A percentile compares a stretch with the other conserved stretches of the same genome.
phyloP scores from a whole-genome alignment of 352 stramenopile genomes.

The Globisporangium alternatum region DNA sequence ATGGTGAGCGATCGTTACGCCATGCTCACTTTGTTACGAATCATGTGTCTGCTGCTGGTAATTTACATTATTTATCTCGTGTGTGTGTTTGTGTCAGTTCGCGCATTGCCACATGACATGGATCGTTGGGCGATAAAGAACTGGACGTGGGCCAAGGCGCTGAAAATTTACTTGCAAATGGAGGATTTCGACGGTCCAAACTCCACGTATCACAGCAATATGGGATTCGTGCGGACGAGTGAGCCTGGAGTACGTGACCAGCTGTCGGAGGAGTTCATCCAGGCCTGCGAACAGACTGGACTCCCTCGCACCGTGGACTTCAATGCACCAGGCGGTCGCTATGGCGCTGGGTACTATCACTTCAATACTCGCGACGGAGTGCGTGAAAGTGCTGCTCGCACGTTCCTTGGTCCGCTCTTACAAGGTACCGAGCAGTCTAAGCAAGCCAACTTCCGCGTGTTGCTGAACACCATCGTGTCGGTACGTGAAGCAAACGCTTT shows the following conservation, averaged over 20 bases:
- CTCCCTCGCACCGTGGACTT: slow-evolving; percentile 71
- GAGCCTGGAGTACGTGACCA: slow-evolving; percentile 25
- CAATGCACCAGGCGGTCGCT: slow-evolving; percentile 66
- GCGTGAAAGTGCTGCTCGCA: slow-evolving; percentile 74
- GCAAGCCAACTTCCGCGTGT: slow-evolving; percentile 43
- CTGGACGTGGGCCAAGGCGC: slow-evolving; percentile 75
- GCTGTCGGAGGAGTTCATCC: slow-evolving; percentile 47
- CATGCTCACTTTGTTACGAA: not conserved
- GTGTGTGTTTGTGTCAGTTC: slow-evolving; percentile 33
- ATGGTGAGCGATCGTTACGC: slow-evolving; percentile 32
- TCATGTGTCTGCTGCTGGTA: not conserved
- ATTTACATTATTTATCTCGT: not conserved
- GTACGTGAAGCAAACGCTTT: slow-evolving; percentile 26
- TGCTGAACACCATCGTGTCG: slow-evolving; percentile 57
- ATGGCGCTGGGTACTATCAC: slow-evolving; percentile 81
- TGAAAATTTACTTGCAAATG: slow-evolving; percentile 69
- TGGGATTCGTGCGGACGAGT: slow-evolving; percentile 63
- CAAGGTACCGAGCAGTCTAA: slow-evolving; percentile 27
- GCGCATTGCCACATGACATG: slow-evolving; percentile 70
- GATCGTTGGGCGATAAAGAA: slow-evolving; percentile 65
- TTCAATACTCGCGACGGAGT: slow-evolving; percentile 86
- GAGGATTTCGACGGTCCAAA: slow-evolving; percentile 68
- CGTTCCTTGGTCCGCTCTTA: slow-evolving; percentile 63
- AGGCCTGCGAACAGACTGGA: slow-evolving; percentile 47
- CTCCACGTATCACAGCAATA: slow-evolving; percentile 47